Percentiles rank a stretch among this genome's conserved stretches.
Conservation (phyloP, 768 basidiomycete genomes). For the Cantharellus cinnabarinus region DNA sequence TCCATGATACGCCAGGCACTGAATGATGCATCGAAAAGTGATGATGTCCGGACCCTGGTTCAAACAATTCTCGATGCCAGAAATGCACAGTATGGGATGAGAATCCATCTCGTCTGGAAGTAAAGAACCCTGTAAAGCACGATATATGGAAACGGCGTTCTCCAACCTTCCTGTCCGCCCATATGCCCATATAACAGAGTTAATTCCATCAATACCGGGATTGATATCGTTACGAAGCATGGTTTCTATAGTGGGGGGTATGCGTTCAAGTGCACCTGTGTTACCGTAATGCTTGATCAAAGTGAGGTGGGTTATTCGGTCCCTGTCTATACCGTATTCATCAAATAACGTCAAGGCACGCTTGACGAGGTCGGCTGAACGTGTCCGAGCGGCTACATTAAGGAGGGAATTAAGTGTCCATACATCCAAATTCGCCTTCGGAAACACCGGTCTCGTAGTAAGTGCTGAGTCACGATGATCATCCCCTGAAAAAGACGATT, state of each 20-base stretch:
- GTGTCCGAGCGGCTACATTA: constrained; percentile 37
- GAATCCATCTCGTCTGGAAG: constrained; percentile 21
- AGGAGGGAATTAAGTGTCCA: constrained; percentile 23
- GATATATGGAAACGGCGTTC: constrained; percentile 41
- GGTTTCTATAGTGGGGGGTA: constrained; percentile 33
- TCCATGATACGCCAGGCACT: constrained; percentile 51
- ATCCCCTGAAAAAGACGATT: not conserved
- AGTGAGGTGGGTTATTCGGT: constrained; percentile 40
- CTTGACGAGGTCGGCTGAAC: constrained; percentile 22
- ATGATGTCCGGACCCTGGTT: constrained; percentile 35
- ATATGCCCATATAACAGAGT: constrained; percentile 53
- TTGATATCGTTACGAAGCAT: constrained; percentile 32
- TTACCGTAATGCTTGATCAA: constrained; percentile 35
- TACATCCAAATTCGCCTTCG: not conserved
- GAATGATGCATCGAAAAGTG: constrained; percentile 51
- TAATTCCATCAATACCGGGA: constrained; percentile 44
- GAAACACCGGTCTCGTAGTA: not conserved
- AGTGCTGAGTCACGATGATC: not conserved
- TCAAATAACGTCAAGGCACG: constrained; percentile 40
- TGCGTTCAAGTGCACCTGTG: constrained; percentile 27
- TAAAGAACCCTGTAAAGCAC: constrained; percentile 31
- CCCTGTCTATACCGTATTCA: constrained; percentile 26
- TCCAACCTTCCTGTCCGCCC: constrained; percentile 31
- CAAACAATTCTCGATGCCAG: constrained; percentile 13
- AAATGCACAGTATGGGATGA: constrained; percentile 13